Evolutionary conservation across 192 early-diverging fungal species (phyloP).

Genomic region (Podochytrium sp.): DNA sequence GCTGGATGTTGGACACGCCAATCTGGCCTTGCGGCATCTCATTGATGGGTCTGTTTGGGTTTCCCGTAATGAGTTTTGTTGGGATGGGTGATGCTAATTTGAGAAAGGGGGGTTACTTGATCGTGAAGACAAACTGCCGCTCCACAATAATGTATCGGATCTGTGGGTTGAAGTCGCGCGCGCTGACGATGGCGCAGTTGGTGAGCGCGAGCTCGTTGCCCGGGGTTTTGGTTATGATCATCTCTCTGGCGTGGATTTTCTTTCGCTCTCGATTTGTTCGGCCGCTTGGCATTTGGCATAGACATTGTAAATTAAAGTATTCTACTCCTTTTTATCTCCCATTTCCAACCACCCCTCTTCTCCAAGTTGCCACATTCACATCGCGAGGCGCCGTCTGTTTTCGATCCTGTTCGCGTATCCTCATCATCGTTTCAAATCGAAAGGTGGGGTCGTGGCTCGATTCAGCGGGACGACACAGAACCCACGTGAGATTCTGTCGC

Average conservation of each 20-base stretch:
- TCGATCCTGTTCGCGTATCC: neutral
- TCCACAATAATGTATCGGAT: conserved; percentile 78
- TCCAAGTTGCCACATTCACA: no score
- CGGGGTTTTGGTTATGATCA: conserved; percentile 23
- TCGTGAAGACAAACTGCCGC: conserved; percentile 79
- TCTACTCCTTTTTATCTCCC: no score
- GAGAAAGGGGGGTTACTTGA: conserved; percentile 55
- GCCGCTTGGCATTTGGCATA: no score
- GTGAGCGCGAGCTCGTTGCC: conserved; percentile 51
- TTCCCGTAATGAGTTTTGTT: neutral
- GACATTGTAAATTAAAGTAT: no score
- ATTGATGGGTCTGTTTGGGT: conserved; percentile 54
- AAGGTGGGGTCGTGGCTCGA: conserved; percentile 12
- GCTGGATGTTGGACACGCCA: conserved; percentile 59
- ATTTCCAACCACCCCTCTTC: no score
- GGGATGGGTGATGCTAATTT: neutral
- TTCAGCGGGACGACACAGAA: conserved; percentile 55
- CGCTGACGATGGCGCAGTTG: conserved; percentile 79
- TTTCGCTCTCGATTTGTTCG: no score
- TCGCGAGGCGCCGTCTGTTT: no score
- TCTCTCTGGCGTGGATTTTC: conserved; percentile 6
- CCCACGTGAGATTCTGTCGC: conserved; percentile 53
- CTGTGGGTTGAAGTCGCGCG: conserved; percentile 70
- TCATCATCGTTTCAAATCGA: conserved; percentile 14
- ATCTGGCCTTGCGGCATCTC: conserved; percentile 51